Evolutionary conservation across 2,329 filamentous ascomycete genomes (phyloP), one percentile per base, ranked within the genome.

Genomic region (Thelonectria blattea): DNA sequence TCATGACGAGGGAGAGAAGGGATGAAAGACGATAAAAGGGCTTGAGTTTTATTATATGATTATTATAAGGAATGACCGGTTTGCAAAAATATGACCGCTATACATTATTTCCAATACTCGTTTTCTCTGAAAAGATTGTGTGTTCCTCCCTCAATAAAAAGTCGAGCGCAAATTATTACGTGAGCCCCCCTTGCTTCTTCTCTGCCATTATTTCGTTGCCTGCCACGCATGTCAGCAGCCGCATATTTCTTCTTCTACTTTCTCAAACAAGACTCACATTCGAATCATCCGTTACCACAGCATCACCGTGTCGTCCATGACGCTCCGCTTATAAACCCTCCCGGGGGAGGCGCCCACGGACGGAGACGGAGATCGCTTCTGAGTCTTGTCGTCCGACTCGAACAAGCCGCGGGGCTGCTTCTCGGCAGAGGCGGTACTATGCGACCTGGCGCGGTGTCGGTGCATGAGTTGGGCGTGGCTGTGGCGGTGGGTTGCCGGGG

Each of bases 381-480:
- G 57, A 1, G 62, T 60, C n/a, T 60, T 56, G 6, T 64, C 52
- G 5, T 58, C 39, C 11, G 66, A 20, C 45, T 66, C 57, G 12
- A 59, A 27, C 30, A 60, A 24, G 15, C 58, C 32, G n/a, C 58
- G 60, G 12, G 65, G 53, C 14, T 46, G 53, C 14, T 46, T 46
- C 1, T 17, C 42, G 5, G 48, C 49, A 8, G 46, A 24, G 3
- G 3, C 48, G 17, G 42, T 37, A n/a, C n/a, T n/a, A 18, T 61
- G 43, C 2, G 62, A 53, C 27, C 51, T 69, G 41, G 48, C 22
- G 46, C 52, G 61, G 30, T 60, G 58, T 68, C 76, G 59, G 71
- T 69, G 68, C 76, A 78, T 77, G 77, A 78, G 58, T 18, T 64
- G 58, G 39, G 52, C 53, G 53, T 70, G 67, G 42, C 53, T 63